Evolutionary conservation across 371 early-diverging fungal genomes (phyloP), one percentile per base, ranked within the genome.

Genomic region (Blastocladiella emersonii): DNA sequence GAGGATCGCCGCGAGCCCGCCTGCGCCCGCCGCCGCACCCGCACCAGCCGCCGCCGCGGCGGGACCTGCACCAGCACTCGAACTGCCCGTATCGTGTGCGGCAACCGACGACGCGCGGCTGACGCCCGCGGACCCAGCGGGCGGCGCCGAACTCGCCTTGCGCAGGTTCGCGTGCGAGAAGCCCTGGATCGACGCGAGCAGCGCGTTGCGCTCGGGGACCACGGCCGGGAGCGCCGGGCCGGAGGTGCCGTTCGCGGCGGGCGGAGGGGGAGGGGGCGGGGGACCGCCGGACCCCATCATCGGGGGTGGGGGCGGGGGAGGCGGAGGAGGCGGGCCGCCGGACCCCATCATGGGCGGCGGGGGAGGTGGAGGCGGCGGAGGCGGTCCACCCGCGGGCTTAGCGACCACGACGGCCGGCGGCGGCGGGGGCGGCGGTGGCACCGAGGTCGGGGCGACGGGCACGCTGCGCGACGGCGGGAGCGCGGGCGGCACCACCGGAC

Each of bases 1-100:
- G 41, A 74, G 35, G 66, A 70, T 25, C 34, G 68, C 65, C 6
- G 61, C 66, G 56, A 71, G 65, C 32, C 25, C 63, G 0, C 68
- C n/a, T n/a, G n/a, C n/a, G n/a, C n/a, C n/a, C n/a, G n/a, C 68
- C 44, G 23, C 57, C 1, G 43, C 66, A 10, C 55, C 63, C 21
- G 51, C 63, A 4, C 63, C 62, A 3, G 63, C 68, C 13, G 36
- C 61, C 17, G 62, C 23, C 3, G 55, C 64, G 3, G 61, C 68
- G 25, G 56, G 21, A 60, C 51, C 37, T 30, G 63, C 1, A 0
- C 45, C 45, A 23, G 30, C 19, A 5, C 41, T 2, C 4, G 1
- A 35, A 8, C 34, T 37, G 34, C 19, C 49, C 30, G 44, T 10
- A 41, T 12, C 63, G n/a, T n/a, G n/a, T n/a, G n/a, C n/a, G n/a